Conservation (phyloP, 495 filamentous ascomycete species). For the Pyrenopolyporus hunteri region DNA sequence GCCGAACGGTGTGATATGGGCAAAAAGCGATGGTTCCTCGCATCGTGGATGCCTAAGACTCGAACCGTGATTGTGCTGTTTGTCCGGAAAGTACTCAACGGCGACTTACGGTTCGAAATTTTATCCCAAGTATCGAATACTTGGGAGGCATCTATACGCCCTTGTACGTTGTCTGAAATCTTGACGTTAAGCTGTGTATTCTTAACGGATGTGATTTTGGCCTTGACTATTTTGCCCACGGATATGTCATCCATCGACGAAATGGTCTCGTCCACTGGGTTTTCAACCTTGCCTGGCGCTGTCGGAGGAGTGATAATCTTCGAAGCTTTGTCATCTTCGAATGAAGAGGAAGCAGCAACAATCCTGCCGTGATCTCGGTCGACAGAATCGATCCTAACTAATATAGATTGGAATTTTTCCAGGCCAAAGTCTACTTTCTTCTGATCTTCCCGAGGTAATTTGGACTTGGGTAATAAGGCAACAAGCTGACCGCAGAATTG, state of each 20-base stretch:
- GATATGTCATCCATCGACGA: constrained; percentile 70
- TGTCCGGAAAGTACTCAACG: constrained; percentile 71
- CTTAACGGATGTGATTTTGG: constrained; percentile 78
- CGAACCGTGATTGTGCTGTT: constrained; percentile 75
- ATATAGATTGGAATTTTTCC: constrained; percentile 71
- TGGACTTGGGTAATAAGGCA: constrained; percentile 77
- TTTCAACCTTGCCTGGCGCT: constrained; percentile 52
- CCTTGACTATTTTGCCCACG: constrained; percentile 79
- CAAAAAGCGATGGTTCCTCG: constrained; percentile 86
- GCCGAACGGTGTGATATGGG: constrained; percentile 84
- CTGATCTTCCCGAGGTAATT: constrained; percentile 69
- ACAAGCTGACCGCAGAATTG: constrained; percentile 79
- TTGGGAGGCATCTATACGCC: constrained; percentile 88
- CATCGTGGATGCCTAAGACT: constrained; percentile 87
- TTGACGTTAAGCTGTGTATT: constrained; percentile 90
- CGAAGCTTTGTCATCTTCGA: constrained; percentile 35
- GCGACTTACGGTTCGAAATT: constrained; percentile 79
- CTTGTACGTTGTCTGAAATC: constrained; percentile 87
- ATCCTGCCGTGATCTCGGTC: constrained; percentile 58
- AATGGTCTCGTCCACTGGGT: constrained; percentile 73
- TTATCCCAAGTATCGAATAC: constrained; percentile 86
- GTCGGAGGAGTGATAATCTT: constrained; percentile 32
- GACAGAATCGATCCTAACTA: constrained; percentile 70
- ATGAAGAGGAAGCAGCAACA: constrained; percentile 44
- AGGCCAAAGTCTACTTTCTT: constrained; percentile 77